These are phyloP conservation scores for Botryotinia convoluta DNA, from an alignment of 2,329 filamentous ascomycete genomes.

Conservation along the genomic window DNA sequence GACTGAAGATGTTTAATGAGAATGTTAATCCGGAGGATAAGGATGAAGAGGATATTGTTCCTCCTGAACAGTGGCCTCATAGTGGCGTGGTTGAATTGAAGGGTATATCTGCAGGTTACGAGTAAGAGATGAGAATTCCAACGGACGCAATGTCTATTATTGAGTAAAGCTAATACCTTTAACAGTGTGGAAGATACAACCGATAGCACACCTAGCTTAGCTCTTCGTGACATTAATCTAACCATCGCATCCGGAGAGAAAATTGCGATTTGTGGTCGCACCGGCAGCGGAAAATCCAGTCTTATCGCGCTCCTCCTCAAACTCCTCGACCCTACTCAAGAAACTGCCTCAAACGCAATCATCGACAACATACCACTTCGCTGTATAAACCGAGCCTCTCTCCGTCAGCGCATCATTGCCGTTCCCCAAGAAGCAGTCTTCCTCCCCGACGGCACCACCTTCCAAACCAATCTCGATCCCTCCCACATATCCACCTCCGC, in stretches of 20 bases:
- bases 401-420: neutral
- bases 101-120: neutral
- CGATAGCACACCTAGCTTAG: neutral
- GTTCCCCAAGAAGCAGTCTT: neutral
- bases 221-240: neutral
- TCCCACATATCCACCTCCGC: neutral
- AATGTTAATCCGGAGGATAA: neutral
- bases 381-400: neutral
- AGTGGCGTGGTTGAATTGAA: neutral
- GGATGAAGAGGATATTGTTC: neutral
- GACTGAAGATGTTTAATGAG: neutral
- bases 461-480: neutral
- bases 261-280: neutral
- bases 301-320: neutral
- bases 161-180: neutral
- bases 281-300: neutral
- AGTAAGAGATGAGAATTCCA: neutral
- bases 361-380: neutral
- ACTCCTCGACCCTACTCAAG: neutral
- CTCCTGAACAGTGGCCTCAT: neutral
- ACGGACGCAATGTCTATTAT: neutral
- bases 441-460: neutral
- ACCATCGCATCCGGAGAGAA: neutral
- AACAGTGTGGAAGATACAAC: neutral
- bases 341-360: neutral